phyloP scores from a whole-genome alignment of 2,329 filamentous ascomycete genomes.

The Didymella pomorum region DNA sequence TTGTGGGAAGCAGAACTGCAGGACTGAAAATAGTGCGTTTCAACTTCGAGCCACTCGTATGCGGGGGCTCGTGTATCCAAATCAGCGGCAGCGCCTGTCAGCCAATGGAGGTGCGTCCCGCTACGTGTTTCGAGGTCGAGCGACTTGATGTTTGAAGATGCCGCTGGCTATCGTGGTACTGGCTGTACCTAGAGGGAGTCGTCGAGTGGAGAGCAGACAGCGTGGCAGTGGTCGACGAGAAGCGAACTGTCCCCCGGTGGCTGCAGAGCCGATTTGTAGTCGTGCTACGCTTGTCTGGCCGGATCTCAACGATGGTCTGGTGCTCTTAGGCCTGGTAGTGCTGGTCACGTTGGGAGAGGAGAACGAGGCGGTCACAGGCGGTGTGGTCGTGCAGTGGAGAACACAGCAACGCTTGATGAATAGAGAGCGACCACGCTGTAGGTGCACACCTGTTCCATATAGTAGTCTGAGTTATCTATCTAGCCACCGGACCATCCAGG shows the following conservation, averaged over 20 bases:
- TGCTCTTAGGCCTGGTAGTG: constrained; percentile 32
- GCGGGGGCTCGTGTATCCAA: constrained; percentile 19
- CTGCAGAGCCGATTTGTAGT: constrained; percentile 34
- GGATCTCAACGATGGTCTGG: constrained; percentile 28
- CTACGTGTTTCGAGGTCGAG: constrained; percentile 44
- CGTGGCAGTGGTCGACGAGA: constrained; percentile 25
- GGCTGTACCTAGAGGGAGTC: constrained; percentile 12
- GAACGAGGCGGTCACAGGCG: constrained; percentile 46
- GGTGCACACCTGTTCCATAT: constrained; percentile 64
- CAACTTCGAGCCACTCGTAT: constrained; percentile 32
- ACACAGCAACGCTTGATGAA: constrained; percentile 36
- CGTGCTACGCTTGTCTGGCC: constrained; percentile 24
- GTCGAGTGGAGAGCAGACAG: constrained; percentile 20
- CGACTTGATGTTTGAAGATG: constrained; percentile 41
- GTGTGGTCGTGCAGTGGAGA: constrained; percentile 41
- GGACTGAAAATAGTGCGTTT: constrained; percentile 47
- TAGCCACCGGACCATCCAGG: constrained; percentile 18
- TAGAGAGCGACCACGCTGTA: constrained; percentile 46
- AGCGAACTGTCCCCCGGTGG: constrained; percentile 27
- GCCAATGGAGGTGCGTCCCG: constrained; percentile 41
- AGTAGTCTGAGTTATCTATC: constrained; percentile 62
- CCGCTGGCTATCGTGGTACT: constrained; percentile 32
- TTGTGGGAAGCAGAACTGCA: constrained; percentile 41
- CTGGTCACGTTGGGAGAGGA: constrained; percentile 41
- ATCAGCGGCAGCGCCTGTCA: constrained; percentile 37